phyloP scores from a whole-genome alignment of 2,329 filamentous ascomycete genomes.

The Botryosphaeria dothidea region DNA sequence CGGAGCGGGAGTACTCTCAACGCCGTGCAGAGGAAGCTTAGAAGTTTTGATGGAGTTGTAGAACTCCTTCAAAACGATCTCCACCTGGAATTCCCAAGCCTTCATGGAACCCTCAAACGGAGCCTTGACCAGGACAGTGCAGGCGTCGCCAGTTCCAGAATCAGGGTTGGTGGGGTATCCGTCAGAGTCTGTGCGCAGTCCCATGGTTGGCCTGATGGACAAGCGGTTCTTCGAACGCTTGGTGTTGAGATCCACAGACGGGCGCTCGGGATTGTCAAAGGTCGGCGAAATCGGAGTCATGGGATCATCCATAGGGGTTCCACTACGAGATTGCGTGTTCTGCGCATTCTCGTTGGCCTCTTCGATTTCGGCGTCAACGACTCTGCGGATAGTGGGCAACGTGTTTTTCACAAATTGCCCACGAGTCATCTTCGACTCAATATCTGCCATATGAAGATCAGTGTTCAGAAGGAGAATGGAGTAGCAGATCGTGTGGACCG shows the following conservation, averaged over 20 bases:
- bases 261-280: background rate
- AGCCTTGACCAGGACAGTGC: slow-evolving; percentile 75
- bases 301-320: background rate
- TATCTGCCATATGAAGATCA: slow-evolving; percentile 91
- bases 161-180: slow-evolving; percentile 34
- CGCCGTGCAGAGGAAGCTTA: slow-evolving; percentile 81
- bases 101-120: slow-evolving; percentile 74
- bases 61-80: slow-evolving; percentile 87
- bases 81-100: slow-evolving; percentile 86
- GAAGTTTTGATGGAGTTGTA: slow-evolving; percentile 87
- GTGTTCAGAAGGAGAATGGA: slow-evolving; percentile 95
- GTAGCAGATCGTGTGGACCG: slow-evolving; percentile 96
- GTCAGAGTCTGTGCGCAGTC: slow-evolving; percentile 35
- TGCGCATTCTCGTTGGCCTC: slow-evolving; percentile 20
- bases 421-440: slow-evolving; percentile 94
- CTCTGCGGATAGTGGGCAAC: slow-evolving; percentile 80
- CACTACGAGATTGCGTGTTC: slow-evolving; percentile 21
- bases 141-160: slow-evolving; percentile 52
- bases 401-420: slow-evolving; percentile 96
- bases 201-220: slow-evolving; percentile 20
- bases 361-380: slow-evolving; percentile 59
- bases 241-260: slow-evolving; percentile 23
- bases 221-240: slow-evolving; percentile 28
- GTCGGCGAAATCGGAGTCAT: slow-evolving; percentile 13
- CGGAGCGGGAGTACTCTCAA: slow-evolving; percentile 50